Conservation (phyloP, 2,329 filamentous ascomycete genomes). For the Grosmannia serpens region DNA sequence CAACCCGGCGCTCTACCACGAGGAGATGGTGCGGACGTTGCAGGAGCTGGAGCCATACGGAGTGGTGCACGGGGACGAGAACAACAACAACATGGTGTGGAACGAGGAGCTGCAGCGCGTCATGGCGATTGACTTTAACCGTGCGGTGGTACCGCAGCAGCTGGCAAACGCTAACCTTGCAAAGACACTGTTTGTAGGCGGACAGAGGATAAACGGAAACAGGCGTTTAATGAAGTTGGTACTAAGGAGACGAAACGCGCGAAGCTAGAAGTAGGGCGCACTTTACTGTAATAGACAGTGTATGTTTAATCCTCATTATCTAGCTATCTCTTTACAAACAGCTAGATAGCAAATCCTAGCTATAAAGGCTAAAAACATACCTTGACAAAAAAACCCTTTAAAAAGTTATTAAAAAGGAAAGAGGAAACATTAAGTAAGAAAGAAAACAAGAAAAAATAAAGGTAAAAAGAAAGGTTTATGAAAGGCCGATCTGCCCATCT, state of each 20-base stretch:
- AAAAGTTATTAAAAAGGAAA: no score
- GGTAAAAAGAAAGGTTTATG: no score
- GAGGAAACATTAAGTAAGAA: no score
- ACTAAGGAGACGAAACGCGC: background rate
- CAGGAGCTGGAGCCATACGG: background rate
- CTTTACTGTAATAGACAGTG: no score
- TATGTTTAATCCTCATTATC: no score
- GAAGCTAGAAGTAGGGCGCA: background rate
- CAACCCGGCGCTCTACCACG: background rate
- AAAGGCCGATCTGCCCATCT: background rate
- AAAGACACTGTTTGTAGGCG: background rate
- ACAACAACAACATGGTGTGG: conserved; percentile 1
- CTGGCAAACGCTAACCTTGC: no score
- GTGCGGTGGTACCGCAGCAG: background rate
- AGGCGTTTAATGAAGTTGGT: background rate
- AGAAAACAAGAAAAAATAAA: no score
- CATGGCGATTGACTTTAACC: conserved; percentile 3
- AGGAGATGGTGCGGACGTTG: background rate
- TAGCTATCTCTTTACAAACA: no score
- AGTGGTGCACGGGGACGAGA: background rate
- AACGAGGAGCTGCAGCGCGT: conserved; percentile 3
- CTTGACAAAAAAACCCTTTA: no score
- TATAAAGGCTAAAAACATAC: no score
- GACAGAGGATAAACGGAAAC: background rate
- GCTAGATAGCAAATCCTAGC: no score